Conservation (phyloP, 495 filamentous ascomycete genomes). For the Xylaria longipes region DNA sequence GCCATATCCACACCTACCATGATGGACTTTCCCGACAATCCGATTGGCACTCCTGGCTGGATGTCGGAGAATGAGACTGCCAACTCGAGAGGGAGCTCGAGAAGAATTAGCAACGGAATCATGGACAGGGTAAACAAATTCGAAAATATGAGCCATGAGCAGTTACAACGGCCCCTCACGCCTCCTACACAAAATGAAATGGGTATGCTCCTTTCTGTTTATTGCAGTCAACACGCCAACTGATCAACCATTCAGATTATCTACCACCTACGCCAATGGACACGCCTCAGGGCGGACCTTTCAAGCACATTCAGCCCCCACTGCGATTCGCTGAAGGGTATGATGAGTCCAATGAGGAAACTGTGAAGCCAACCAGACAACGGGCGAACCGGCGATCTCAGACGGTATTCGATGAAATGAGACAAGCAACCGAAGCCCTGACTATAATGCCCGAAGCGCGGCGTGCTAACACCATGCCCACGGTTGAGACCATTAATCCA, state of each 20-base stretch:
- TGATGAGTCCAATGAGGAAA: constrained; percentile 65
- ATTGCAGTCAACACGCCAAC: neutral
- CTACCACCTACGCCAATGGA: constrained; percentile 57
- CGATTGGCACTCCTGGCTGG: constrained; percentile 49
- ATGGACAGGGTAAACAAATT: constrained; percentile 59
- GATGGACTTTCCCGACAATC: constrained; percentile 52
- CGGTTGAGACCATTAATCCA: constrained; percentile 49
- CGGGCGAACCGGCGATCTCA: constrained; percentile 30
- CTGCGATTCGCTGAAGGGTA: constrained; percentile 56
- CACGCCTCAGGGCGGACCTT: constrained; percentile 49
- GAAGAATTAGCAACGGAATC: constrained; percentile 62
- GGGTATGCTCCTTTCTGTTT: constrained; percentile 50
- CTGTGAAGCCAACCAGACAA: constrained; percentile 55
- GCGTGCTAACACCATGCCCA: constrained; percentile 49
- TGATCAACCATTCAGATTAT: constrained; percentile 42
- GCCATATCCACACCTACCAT: constrained; percentile 54
- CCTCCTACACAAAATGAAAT: constrained; percentile 60
- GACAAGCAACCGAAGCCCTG: constrained; percentile 53
- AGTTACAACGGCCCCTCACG: constrained; percentile 60
- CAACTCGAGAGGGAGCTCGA: constrained; percentile 44
- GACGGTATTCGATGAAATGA: constrained; percentile 54
- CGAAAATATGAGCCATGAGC: constrained; percentile 50
- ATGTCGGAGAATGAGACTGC: constrained; percentile 52
- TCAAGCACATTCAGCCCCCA: constrained; percentile 37
- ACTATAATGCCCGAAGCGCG: constrained; percentile 41